Evolutionary conservation across 73 alveolate genomes (phyloP).

Genomic region (Durusdinium trenchii): DNA sequence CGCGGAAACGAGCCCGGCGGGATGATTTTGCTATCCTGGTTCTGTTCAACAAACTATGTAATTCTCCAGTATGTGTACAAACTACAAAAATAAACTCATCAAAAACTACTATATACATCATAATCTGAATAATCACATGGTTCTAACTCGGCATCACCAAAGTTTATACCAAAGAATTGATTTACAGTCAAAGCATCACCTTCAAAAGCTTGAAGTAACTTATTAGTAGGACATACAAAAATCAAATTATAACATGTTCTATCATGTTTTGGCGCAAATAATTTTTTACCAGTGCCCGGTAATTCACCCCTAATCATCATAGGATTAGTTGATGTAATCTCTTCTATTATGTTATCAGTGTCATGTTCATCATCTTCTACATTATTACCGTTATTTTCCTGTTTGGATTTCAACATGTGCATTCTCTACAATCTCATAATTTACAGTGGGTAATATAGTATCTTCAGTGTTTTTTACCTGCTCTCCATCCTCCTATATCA

Average conservation of each 20-base stretch:
- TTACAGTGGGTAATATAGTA: neutral
- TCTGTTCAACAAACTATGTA: constrained; percentile 5
- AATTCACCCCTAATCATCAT: neutral
- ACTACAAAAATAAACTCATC: constrained; percentile 5
- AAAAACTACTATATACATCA: constrained; percentile 14
- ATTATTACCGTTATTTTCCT: neutral
- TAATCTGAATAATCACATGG: neutral
- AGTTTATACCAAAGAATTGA: neutral
- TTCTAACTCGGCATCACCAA: neutral
- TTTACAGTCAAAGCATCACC: neutral
- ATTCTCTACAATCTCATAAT: neutral
- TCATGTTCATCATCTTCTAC: neutral
- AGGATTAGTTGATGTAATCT: neutral
- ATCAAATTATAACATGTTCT: no score
- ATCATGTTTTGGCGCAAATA: neutral
- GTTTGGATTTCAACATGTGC: neutral
- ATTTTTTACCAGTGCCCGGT: neutral
- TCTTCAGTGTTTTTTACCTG: neutral
- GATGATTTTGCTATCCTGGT: neutral
- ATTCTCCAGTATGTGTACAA: neutral
- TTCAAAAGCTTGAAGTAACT: neutral
- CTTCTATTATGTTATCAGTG: neutral
- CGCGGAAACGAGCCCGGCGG: no score
- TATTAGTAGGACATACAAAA: neutral
- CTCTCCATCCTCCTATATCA: constrained; percentile 42